phyloP scores from a whole-genome alignment of 768 basidiomycete species.

The Russula dissimulans region DNA sequence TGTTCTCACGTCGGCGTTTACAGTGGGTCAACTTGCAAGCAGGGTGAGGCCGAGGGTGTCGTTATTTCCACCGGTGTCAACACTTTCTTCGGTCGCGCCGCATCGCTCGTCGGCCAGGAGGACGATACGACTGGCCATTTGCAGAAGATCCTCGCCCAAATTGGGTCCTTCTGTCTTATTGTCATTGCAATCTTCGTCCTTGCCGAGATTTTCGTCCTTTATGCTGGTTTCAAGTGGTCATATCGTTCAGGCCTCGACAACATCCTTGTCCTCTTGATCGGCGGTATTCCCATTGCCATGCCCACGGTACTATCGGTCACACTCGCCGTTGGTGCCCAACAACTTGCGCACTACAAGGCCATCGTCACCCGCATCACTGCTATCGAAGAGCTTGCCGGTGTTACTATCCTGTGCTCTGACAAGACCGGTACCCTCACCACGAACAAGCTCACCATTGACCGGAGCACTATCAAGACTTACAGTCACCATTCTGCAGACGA shows the following conservation, averaged over 20 bases:
- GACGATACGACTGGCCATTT: slow-evolving; percentile 97
- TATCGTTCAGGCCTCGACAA: slow-evolving; percentile 96
- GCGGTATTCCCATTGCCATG: slow-evolving; percentile 99
- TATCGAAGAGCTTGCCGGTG: slow-evolving; percentile 96
- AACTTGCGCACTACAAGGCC: slow-evolving; percentile 98
- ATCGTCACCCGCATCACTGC: slow-evolving; percentile 99
- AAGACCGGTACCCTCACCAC: slow-evolving; percentile 98
- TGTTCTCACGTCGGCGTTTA: slow-evolving; percentile 8
- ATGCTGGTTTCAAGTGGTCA: slow-evolving; percentile 80
- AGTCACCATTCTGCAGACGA: slow-evolving; percentile 75
- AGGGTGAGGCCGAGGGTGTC: slow-evolving; percentile 97
- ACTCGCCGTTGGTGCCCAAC: slow-evolving; percentile 96
- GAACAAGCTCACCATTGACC: slow-evolving; percentile 99
- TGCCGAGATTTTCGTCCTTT: slow-evolving; percentile 89
- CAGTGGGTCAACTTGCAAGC: slow-evolving; percentile 95
- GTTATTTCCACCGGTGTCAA: slow-evolving; percentile 98
- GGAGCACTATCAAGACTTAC: slow-evolving; percentile 86
- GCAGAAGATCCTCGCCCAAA: slow-evolving; percentile 97
- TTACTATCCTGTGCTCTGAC: slow-evolving; percentile 97
- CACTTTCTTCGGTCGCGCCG: slow-evolving; percentile 98
- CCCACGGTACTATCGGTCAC: slow-evolving; percentile 97
- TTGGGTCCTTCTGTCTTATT: slow-evolving; percentile 94
- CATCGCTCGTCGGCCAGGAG: slow-evolving; percentile 93
- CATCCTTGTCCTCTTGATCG: slow-evolving; percentile 97
- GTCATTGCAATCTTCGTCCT: slow-evolving; percentile 94